phyloP scores from a whole-genome alignment of 306 rosid genomes.

The Medicago arabica region DNA sequence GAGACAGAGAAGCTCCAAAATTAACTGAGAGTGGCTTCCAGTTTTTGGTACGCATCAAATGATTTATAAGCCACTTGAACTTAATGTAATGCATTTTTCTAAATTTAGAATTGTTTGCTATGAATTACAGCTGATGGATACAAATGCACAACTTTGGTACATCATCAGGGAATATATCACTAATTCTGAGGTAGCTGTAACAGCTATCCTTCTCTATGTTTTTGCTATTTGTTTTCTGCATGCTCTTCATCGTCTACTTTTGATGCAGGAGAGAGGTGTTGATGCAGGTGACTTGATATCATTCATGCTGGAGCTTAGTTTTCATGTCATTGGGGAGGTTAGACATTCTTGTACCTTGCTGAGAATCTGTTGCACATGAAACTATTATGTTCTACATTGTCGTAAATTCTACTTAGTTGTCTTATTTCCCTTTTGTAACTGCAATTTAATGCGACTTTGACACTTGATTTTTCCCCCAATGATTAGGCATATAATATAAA shows the following conservation, averaged over 20 bases:
- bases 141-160: slow-evolving; percentile 97
- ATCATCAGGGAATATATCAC: slow-evolving; percentile 95
- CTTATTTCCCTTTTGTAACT: slow-evolving; percentile 29
- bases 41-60: slow-evolving; percentile 82
- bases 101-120: slow-evolving; percentile 45
- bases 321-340: slow-evolving; percentile 97
- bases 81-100: slow-evolving; percentile 46
- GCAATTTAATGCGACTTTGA: slow-evolving; percentile 35
- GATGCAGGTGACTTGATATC: slow-evolving; percentile 92
- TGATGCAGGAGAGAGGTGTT: slow-evolving; percentile 78
- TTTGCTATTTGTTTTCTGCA: slow-evolving; percentile 34
- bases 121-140: slow-evolving; percentile 86
- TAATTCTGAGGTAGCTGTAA: slow-evolving; percentile 80
- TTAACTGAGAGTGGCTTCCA: slow-evolving; percentile 97
- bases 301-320: slow-evolving; percentile 94
- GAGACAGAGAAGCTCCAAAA: slow-evolving; percentile 88
- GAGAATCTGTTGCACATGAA: slow-evolving; percentile 16
- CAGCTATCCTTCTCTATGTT: neutral
- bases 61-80: slow-evolving; percentile 42
- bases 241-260: slow-evolving; percentile 36
- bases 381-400: slow-evolving; percentile 19
- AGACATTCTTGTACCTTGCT: slow-evolving; percentile 34
- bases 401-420: slow-evolving; percentile 10
- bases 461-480: slow-evolving; percentile 35
- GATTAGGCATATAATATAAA: slow-evolving; percentile 76